Evolutionary conservation across 2,329 filamentous ascomycete species (phyloP), one percentile per base, ranked within the genome.

Genomic region (Cercospora janseana): DNA sequence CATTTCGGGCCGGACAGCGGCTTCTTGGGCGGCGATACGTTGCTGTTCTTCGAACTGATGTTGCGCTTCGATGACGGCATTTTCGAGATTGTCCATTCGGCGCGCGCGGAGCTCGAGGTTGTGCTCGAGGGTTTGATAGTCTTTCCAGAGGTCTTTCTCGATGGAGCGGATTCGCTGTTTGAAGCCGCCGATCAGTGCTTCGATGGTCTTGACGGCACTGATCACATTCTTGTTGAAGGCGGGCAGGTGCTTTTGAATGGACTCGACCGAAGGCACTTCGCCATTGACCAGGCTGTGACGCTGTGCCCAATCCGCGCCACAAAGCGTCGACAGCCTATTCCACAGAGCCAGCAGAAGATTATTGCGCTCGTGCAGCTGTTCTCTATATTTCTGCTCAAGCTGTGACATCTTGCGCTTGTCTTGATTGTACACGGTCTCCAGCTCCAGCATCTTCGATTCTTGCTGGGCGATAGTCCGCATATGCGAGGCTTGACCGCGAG

Each of bases 151-250:
- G 53, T 95, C 88, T 41, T 87, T 84, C 69, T 98, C 93, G n/a
- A 96, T 84, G 5, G 78, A 76, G 63, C 88, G 87, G 65, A 96
- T 88, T 52, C 88, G 85, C 29, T 79, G 76, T 63, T 88, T 86
- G 74, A 95, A 95, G 6, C 82, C 81, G 13, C 80, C 79, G 27
- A 97, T 77, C 57, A 95, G 82, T 13, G 78, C 76, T 73, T 97
- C 93, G 48, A 97, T 84, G 2, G 84, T 88, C 74, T 92, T 95
- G 55, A 96, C 80, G 0, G 92, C 92, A 1, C 85, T 81, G 34
- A 96, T 72, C 20, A 98, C 78, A 66, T 96, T 97, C 69, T 91
- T 88, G 64, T 86, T 88, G 71, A 97, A 97, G 1, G 87, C 88
- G 0, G 87, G 85, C 4, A 97, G 78, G 70, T 93, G 89, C 42